These are phyloP conservation scores for Elaeagnus macrophylla DNA, from an alignment of 306 rosid genomes.

Conservation along the genomic window DNA sequence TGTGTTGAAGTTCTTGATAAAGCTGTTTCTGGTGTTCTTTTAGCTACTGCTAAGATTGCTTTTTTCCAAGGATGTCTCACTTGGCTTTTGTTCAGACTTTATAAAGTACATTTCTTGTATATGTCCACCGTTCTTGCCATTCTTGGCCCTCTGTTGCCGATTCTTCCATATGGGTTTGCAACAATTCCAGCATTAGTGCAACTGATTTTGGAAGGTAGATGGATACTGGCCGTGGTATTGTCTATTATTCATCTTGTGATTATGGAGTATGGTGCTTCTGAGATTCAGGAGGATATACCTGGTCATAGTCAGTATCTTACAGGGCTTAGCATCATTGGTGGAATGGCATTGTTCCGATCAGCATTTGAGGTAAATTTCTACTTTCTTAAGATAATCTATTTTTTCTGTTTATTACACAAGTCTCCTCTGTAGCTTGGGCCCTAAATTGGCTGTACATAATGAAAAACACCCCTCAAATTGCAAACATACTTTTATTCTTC, in stretches of 20 bases:
- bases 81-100: constrained; percentile 78
- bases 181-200: constrained; percentile 77
- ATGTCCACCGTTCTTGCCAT: constrained; percentile 82
- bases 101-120: constrained; percentile 76
- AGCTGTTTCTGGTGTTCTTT: constrained; percentile 84
- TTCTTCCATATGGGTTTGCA: constrained; percentile 74
- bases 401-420: constrained; percentile 1
- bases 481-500: too few relatives aligned
- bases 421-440: not conserved
- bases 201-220: constrained; percentile 75
- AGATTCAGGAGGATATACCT: constrained; percentile 80
- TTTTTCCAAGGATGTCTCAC: constrained; percentile 85
- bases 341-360: constrained; percentile 89
- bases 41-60: constrained; percentile 84
- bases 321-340: constrained; percentile 94
- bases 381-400: not conserved
- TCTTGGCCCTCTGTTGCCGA: constrained; percentile 67
- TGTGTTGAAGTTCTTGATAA: constrained; percentile 89
- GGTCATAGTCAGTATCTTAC: constrained; percentile 86
- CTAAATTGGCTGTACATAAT: too few relatives aligned
- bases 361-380: constrained; percentile 63
- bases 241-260: constrained; percentile 64
- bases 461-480: too few relatives aligned
- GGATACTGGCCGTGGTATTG: constrained; percentile 44
- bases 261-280: constrained; percentile 68